Conservation (phyloP, 495 filamentous ascomycete species). For the Elaphomyces granulatus region DNA sequence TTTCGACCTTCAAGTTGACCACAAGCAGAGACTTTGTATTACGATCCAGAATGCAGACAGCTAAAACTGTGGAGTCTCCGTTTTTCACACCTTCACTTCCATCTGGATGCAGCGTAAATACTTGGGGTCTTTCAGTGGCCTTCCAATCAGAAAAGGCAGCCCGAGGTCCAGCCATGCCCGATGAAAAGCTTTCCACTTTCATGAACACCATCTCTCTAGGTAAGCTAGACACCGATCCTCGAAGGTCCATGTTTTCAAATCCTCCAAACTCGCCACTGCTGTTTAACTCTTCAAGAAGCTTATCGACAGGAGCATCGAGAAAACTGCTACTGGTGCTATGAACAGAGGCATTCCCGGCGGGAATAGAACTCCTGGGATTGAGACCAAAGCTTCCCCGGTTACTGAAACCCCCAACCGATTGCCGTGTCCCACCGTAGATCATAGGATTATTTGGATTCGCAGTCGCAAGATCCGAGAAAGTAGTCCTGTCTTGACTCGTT, state of each 20-base stretch:
- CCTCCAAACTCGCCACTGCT: slow-evolving; percentile 48
- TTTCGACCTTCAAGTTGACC: slow-evolving; percentile 40
- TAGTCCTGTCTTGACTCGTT: slow-evolving; percentile 54
- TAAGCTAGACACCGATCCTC: slow-evolving; percentile 54
- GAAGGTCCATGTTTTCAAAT: slow-evolving; percentile 54
- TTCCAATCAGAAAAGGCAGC: slow-evolving; percentile 32
- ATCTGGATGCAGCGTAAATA: slow-evolving; percentile 50
- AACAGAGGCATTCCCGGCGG: slow-evolving; percentile 27
- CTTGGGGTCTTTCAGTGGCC: slow-evolving; percentile 34
- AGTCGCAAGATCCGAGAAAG: slow-evolving; percentile 54
- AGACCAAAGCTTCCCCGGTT: slow-evolving; percentile 45
- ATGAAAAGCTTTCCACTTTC: slow-evolving; percentile 55
- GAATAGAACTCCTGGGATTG: slow-evolving; percentile 28
- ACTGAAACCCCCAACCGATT: slow-evolving; percentile 62
- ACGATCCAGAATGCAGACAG: slow-evolving; percentile 54
- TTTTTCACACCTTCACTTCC: slow-evolving; percentile 23
- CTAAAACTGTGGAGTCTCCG: slow-evolving; percentile 29
- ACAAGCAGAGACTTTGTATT: slow-evolving; percentile 53
- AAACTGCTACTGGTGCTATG: slow-evolving; percentile 38
- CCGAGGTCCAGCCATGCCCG: slow-evolving; percentile 38
- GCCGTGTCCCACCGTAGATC: slow-evolving; percentile 41
- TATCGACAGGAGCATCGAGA: slow-evolving; percentile 54
- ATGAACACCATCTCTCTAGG: slow-evolving; percentile 59
- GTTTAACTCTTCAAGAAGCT: slow-evolving; percentile 56
- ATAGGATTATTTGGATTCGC: slow-evolving; percentile 33